Base-by-base conservation (phyloP, 1,284 basidiomycete species). In the Moesziomyces sp. region DNA sequence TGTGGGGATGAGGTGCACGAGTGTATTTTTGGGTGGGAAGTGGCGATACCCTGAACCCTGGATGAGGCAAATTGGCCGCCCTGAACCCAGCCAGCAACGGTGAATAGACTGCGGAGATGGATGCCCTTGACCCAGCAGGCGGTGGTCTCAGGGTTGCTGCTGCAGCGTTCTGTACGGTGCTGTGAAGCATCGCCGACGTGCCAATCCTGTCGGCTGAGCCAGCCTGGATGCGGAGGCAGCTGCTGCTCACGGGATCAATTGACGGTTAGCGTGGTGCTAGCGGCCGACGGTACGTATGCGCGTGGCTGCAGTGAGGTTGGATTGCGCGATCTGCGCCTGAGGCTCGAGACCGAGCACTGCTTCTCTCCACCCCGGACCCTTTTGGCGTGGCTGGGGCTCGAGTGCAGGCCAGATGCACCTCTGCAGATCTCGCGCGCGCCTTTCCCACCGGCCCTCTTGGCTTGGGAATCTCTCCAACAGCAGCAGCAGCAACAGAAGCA, bases 321-420 rank as follows among this genome's bases (percentile, higher is more conserved):
- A 40, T 18, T 40, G 16, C 35, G 35, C 38, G 18, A 33, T 33
- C 30, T 46, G 14, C 30, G 23, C 18, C 38, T n/a, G 1, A 7
- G 6, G 6, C 26, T 7, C 26, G 21, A 28, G 26, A 28, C 6
- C 1, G 5, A 28, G 26, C 26, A 28, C 26, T 8, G 53, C 47
- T 50, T 58, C 42, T 58, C 55, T 58, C 55, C 48, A 58, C 56
- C 56, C 56, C 48, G 57, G 57, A 58, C 44, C 57, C 57, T 58
- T 58, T 58, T 52, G 11, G 14, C n/a, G 11, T 45, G 5, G 9
- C 14, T 14, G 19, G 21, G 1, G 11, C 26, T 28, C 26, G 26
- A 28, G 9, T 45, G 19, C 23, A 21, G 11, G 9, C 23, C 26
- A 28, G 6, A 11, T 45, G 19, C 44, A 24, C n/a, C 14, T 19